Conservation (phyloP, 129 eudicot genomes). For the Pseudognaphalium luteoalbum region DNA sequence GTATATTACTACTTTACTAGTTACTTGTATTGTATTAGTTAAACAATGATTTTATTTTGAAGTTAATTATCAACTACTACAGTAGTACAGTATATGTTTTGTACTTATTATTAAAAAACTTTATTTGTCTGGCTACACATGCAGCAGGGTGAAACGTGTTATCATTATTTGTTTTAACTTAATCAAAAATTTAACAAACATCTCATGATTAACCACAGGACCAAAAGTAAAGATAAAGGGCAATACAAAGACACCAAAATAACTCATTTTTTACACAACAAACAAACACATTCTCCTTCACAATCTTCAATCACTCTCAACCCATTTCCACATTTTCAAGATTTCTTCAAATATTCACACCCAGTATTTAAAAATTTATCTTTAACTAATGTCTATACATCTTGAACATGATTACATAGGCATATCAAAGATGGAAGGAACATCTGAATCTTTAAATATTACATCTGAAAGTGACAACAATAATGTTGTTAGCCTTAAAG, state of each 20-base stretch:
- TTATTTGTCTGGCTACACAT: too few relatives aligned
- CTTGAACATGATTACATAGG: slow-evolving; percentile 79
- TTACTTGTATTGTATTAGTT: too few relatives aligned
- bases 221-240: neutral
- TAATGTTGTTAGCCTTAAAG: slow-evolving; percentile 53
- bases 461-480: slow-evolving; percentile 32
- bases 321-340: slow-evolving; percentile 7
- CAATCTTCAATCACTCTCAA: slow-evolving; percentile 2
- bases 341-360: slow-evolving; percentile 3
- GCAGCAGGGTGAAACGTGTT: too few relatives aligned
- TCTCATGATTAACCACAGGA: neutral
- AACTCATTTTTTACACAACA: neutral
- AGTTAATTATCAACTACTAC: too few relatives aligned
- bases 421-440: slow-evolving; percentile 55
- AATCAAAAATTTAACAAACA: too few relatives aligned
- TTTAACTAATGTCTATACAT: slow-evolving; percentile 52
- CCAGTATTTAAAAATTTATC: slow-evolving; percentile 7
- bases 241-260: slow-evolving; percentile 1
- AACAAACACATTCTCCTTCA: slow-evolving; percentile 1
- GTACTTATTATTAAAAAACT: too few relatives aligned
- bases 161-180: too few relatives aligned
- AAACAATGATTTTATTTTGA: too few relatives aligned
- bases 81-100: too few relatives aligned
- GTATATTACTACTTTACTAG: too few relatives aligned
- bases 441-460: slow-evolving; percentile 24